Conservation (phyloP, 495 filamentous ascomycete species). For the Penicillium maclennaniae region DNA sequence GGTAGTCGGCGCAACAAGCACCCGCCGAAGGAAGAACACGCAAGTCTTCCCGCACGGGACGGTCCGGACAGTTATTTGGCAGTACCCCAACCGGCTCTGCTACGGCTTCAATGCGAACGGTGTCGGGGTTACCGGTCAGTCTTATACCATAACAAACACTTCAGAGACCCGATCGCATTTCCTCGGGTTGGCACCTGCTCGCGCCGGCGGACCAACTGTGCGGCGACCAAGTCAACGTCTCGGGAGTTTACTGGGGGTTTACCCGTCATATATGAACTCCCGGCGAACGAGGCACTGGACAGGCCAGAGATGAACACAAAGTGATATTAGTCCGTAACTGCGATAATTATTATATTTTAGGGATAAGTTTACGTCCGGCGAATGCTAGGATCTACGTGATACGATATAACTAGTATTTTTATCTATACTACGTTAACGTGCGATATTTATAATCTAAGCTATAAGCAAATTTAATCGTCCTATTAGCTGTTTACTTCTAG, state of each 20-base stretch:
- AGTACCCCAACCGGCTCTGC: neutral
- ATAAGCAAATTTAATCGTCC: too few relatives aligned
- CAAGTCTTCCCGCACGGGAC: neutral
- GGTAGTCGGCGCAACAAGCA: too few relatives aligned
- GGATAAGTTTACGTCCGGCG: too few relatives aligned
- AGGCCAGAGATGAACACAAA: too few relatives aligned
- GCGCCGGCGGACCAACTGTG: slow-evolving; percentile 2
- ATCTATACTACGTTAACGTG: too few relatives aligned
- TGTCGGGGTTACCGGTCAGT: neutral
- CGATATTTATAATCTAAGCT: too few relatives aligned
- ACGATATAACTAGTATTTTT: too few relatives aligned
- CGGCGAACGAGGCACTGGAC: neutral
- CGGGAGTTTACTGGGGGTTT: neutral
- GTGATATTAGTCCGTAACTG: too few relatives aligned
- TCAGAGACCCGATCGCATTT: neutral
- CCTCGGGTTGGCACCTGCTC: slow-evolving; percentile 2
- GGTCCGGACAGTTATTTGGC: too few relatives aligned
- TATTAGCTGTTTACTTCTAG: too few relatives aligned
- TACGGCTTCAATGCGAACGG: slow-evolving; percentile 2
- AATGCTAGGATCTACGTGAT: too few relatives aligned
- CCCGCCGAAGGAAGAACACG: neutral
- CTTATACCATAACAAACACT: slow-evolving; percentile 1
- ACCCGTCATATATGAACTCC: slow-evolving; percentile 2
- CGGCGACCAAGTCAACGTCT: neutral
- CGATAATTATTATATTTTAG: too few relatives aligned